phyloP scores from a whole-genome alignment of 257 asterid genomes.

The Lavandula angustifolia region DNA sequence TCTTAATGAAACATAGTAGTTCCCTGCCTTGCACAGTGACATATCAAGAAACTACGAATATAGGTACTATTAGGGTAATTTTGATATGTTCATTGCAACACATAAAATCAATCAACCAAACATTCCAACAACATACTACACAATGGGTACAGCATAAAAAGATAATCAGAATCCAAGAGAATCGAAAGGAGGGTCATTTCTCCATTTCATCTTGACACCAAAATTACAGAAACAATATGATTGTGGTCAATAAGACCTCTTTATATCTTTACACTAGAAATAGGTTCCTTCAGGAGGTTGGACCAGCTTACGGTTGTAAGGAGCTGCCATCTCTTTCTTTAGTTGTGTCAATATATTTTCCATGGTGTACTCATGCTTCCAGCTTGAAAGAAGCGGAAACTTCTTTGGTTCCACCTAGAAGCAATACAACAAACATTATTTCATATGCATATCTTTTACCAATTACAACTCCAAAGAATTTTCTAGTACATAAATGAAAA shows the following conservation, averaged over 20 bases:
- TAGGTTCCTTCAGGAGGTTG: slow-evolving; percentile 88
- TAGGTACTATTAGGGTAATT: neutral
- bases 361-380: slow-evolving; percentile 84
- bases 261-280: slow-evolving; percentile 49
- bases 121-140: slow-evolving; percentile 25
- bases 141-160: slow-evolving; percentile 26
- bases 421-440: neutral
- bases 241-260: slow-evolving; percentile 27
- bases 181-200: slow-evolving; percentile 24
- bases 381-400: slow-evolving; percentile 61
- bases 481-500: too few relatives aligned
- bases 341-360: slow-evolving; percentile 40
- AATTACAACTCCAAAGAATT: neutral
- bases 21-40: neutral
- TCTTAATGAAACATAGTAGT: neutral
- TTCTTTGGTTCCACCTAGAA: slow-evolving; percentile 77
- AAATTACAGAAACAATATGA: slow-evolving; percentile 23
- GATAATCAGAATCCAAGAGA: slow-evolving; percentile 25
- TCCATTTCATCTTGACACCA: slow-evolving; percentile 23
- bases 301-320: slow-evolving; percentile 41
- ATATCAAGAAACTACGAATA: neutral
- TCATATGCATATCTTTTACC: neutral
- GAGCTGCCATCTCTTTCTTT: slow-evolving; percentile 45
- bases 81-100: slow-evolving; percentile 18
- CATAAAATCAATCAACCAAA: slow-evolving; percentile 30